phyloP scores from a whole-genome alignment of 1,139 yeast species.

The Pichia sp. region DNA sequence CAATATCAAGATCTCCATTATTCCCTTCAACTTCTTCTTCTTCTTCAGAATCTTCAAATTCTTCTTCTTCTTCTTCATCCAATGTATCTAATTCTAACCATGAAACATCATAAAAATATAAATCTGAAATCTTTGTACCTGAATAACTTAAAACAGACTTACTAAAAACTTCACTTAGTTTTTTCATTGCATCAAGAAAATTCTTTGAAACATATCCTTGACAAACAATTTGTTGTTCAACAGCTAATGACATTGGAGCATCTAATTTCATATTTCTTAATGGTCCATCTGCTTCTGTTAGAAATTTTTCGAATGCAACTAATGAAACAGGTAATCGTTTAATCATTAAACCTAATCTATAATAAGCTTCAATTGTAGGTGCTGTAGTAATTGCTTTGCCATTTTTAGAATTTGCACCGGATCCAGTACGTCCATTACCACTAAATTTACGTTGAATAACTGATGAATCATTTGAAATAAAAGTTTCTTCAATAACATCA shows the following conservation, averaged over 20 bases:
- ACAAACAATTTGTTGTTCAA: conserved; percentile 65
- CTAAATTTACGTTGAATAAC: conserved; percentile 14
- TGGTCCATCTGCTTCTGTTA: conserved; percentile 46
- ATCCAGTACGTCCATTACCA: conserved; percentile 7
- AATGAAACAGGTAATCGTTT: conserved; percentile 53
- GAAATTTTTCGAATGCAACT: conserved; percentile 54
- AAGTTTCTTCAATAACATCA: conserved; percentile 34
- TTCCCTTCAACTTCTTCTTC: too few relatives aligned
- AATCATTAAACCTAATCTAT: conserved; percentile 48
- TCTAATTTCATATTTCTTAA: conserved; percentile 29
- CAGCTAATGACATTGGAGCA: conserved; percentile 35
- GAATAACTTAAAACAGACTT: conserved; percentile 31
- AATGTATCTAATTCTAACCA: conserved; percentile 51
- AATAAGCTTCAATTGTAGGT: conserved; percentile 51
- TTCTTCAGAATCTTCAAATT: conserved; percentile 1
- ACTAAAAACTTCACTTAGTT: conserved; percentile 34
- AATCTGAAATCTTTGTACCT: conserved; percentile 40
- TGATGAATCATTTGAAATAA: conserved; percentile 33
- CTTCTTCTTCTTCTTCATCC: conserved; percentile 2
- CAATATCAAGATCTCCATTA: background rate
- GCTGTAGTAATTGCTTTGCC: conserved; percentile 37
- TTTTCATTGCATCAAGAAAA: conserved; percentile 34
- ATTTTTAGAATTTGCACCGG: conserved; percentile 18
- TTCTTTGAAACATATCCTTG: conserved; percentile 52
- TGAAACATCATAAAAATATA: conserved; percentile 61